Evolutionary conservation across 2,329 filamentous ascomycete species (phyloP), one percentile per base, ranked within the genome.

Genomic region (Aspergillus phoenicis): DNA sequence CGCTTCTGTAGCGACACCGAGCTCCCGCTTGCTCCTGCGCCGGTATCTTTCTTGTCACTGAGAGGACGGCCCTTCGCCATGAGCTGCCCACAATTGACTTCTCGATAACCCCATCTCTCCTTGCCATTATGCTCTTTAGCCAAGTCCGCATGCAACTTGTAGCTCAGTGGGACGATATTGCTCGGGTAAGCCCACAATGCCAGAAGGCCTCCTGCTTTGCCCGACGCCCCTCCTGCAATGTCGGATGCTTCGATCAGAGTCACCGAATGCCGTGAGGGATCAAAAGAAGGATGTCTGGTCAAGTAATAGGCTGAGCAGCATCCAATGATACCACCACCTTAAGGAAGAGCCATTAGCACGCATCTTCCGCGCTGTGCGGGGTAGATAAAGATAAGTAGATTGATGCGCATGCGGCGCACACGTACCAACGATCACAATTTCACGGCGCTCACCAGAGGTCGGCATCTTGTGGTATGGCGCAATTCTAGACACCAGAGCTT

Each of bases 311-410:
- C 93, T 5, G 91, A 93, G 53, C 91, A 95, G 75, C 88, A 90
- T 71, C 95, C 95, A 70, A 98, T 96, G 65, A 98, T 93, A 69
- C 94, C 94, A 68, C 93, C 94, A 68, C 94, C 93, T 92, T 55
- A 24, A 22, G 11, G 20, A 30, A 20, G 43, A 58, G 7, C 41
- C 55, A 62, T 69, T 51, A 69, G 63, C 55, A 48, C 41, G 43
- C 26, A 64, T 30, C 62, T 49, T 53, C 33, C 48, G 43, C n/a
- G 51, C 4, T 38, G 59, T 63, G 68, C 67, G 70, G 72, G 71
- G 71, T 67, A 67, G 24, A 22, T 11, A 22, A 22, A 52, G 45
- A 52, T 49, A 59, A 58, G 28, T 45, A 45, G n/a, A 20, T 45
- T 15, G 41, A 45, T 13, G 41, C 41, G 41, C 41, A 24, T 39